phyloP scores from a whole-genome alignment of 345 rosid species.

The Gossypium herbaceum region DNA sequence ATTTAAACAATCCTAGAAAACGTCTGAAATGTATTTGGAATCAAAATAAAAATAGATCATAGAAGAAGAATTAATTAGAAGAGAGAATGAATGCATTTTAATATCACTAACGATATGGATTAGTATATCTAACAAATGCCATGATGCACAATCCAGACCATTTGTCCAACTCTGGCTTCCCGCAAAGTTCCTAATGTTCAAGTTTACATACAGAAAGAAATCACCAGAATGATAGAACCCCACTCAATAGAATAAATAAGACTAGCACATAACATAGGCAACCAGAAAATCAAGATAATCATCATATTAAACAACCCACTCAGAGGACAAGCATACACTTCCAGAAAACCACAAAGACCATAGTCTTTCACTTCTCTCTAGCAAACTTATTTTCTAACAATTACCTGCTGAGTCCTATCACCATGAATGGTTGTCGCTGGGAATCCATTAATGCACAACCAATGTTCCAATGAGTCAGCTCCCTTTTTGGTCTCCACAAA shows the following conservation, averaged over 20 bases:
- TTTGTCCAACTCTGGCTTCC: not conserved
- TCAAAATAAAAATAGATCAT: not conserved
- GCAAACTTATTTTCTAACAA: not conserved
- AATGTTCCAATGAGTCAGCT: slow-evolving; percentile 87
- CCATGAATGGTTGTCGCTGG: slow-evolving; percentile 97
- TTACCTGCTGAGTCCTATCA: slow-evolving; percentile 88
- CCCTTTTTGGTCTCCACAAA: slow-evolving; percentile 98
- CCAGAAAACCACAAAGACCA: not conserved
- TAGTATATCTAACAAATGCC: not conserved
- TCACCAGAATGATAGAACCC: not conserved
- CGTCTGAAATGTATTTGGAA: not conserved
- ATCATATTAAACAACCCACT: not conserved
- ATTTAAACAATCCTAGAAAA: not conserved
- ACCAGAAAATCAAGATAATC: not conserved
- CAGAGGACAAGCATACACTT: not conserved
- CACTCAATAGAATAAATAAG: not conserved
- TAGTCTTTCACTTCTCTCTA: not conserved
- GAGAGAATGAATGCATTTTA: not conserved
- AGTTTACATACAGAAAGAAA: not conserved
- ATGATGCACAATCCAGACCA: not conserved
- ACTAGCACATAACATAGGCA: not conserved
- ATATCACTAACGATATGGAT: not conserved
- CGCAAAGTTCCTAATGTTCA: not conserved
- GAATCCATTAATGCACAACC: slow-evolving; percentile 79
- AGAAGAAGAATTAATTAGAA: not conserved